Base-by-base conservation (phyloP, 176 grass and related monocot genomes). In the Puya raimondii region DNA sequence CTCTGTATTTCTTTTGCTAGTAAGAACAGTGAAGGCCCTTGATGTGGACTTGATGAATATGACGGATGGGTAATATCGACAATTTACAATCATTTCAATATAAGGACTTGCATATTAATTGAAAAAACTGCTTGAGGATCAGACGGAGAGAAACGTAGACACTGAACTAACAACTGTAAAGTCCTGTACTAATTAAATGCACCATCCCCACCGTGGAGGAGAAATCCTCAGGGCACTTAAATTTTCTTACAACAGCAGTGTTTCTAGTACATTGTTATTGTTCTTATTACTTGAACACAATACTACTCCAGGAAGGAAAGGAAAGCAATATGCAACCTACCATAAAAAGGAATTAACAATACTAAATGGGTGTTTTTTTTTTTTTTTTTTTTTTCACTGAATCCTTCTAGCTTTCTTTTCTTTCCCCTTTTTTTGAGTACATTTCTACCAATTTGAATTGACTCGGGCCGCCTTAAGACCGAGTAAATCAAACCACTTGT, bases 121-220 rank as follows among this genome's bases (percentile, higher is more conserved):
- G 33, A 42, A 6, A 42, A 42, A 42, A 42, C 33, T 42, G 33
- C 33, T 7, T 42, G 33, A 42, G 27, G 27, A 29, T 29, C 27
- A 29, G 4, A 42, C 33, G 6, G 33, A 42, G 33, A 42, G 33
- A 42, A 42, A 80, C 74, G 67, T 77, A 68, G 49, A 61, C 65
- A 70, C 78, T 90, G 79, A 87, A 76, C 87, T 63, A 87, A 89
- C 84, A 87, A 87, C 87, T 80, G 81, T 86, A 48, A 82, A 82
- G 83, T 82, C 83, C 76, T 71, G 85, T 80, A 69, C 72, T 72
- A 78, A 89, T 90, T 85, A 77, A 95, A 77, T 90, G 74, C 57
- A 50, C 20, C 82, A 69, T 65, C 69, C 67, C 82, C 78, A 76
- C n/a, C 68, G 78, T 56, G 26, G 10, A 17, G 63, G 26, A 73